A percentile compares a stretch with the other conserved stretches of the same genome.
phyloP scores from a whole-genome alignment of 768 basidiomycete species.

The Sarcomyxa edulis region DNA sequence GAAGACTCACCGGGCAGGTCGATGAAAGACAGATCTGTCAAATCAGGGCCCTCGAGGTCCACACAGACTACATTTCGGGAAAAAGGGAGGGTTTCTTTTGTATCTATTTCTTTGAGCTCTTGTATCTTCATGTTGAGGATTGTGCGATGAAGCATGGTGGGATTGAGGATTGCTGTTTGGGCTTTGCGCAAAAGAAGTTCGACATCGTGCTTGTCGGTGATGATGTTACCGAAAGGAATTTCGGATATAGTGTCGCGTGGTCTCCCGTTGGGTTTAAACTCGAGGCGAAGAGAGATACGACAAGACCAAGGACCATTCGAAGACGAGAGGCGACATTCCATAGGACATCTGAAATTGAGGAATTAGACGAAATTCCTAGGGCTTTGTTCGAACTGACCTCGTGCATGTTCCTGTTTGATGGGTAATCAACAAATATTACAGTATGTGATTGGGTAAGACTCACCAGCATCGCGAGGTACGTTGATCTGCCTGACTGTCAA shows the following conservation, averaged over 20 bases:
- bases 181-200: slow-evolving; percentile 42
- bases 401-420: neutral
- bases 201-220: slow-evolving; percentile 31
- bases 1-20: slow-evolving; percentile 30
- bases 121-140: slow-evolving; percentile 5
- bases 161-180: slow-evolving; percentile 17
- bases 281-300: slow-evolving; percentile 36
- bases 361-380: too few relatives aligned
- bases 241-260: slow-evolving; percentile 16
- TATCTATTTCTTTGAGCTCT: slow-evolving; percentile 12
- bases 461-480: slow-evolving; percentile 42
- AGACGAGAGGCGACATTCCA: slow-evolving; percentile 27
- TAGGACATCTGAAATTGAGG: slow-evolving; percentile 27
- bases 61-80: slow-evolving; percentile 37
- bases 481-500: slow-evolving; percentile 27
- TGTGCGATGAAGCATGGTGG: slow-evolving; percentile 6
- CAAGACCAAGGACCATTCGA: slow-evolving; percentile 24
- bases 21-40: slow-evolving; percentile 33
- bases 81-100: slow-evolving; percentile 20
- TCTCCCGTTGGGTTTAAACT: slow-evolving; percentile 26
- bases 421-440: slow-evolving; percentile 12
- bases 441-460: slow-evolving; percentile 45
- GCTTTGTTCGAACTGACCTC: slow-evolving; percentile 3
- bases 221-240: slow-evolving; percentile 13
- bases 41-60: slow-evolving; percentile 30